These are phyloP conservation scores for Arthrinium puccinioides DNA, from an alignment of 2,329 filamentous ascomycete species.

Conservation along the genomic window DNA sequence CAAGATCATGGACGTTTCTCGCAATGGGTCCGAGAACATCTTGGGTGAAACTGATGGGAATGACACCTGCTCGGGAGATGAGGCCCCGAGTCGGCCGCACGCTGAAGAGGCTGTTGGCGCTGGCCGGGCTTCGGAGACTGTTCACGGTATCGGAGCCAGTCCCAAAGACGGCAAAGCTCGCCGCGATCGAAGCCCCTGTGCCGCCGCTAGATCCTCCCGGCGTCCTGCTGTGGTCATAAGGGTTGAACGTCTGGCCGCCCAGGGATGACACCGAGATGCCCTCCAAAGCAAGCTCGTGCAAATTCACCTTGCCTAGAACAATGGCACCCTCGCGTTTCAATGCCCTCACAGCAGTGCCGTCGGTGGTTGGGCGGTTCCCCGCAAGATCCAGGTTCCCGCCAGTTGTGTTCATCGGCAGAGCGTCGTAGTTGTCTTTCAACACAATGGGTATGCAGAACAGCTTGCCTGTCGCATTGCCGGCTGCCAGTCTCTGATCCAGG, in stretches of 20 bases:
- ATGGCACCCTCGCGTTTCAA: constrained; percentile 45
- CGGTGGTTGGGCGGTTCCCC: constrained; percentile 32
- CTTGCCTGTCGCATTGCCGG: constrained; percentile 39
- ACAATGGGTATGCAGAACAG: constrained; percentile 56
- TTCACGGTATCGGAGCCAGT: constrained; percentile 58
- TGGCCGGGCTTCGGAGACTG: constrained; percentile 53
- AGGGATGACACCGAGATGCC: constrained; percentile 55
- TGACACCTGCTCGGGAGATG: constrained; percentile 41
- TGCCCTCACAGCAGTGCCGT: constrained; percentile 42
- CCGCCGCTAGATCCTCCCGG: constrained; percentile 59
- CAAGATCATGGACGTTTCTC: constrained; percentile 40
- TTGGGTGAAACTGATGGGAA: constrained; percentile 50
- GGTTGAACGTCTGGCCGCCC: constrained; percentile 58
- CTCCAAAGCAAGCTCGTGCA: constrained; percentile 59
- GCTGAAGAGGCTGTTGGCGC: constrained; percentile 52
- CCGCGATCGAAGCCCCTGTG: constrained; percentile 50
- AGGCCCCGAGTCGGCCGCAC: constrained; percentile 48
- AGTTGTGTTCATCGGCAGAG: constrained; percentile 47
- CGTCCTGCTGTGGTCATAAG: constrained; percentile 53
- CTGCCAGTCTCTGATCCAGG: constrained; percentile 36
- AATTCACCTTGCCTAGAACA: constrained; percentile 52
- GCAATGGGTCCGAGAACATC: constrained; percentile 49
- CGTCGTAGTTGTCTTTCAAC: constrained; percentile 59
- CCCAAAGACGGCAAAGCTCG: constrained; percentile 48
- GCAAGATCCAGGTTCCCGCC: constrained; percentile 44